Evolutionary conservation across 2,329 filamentous ascomycete species (phyloP).

Genomic region (Penicillium sp.): DNA sequence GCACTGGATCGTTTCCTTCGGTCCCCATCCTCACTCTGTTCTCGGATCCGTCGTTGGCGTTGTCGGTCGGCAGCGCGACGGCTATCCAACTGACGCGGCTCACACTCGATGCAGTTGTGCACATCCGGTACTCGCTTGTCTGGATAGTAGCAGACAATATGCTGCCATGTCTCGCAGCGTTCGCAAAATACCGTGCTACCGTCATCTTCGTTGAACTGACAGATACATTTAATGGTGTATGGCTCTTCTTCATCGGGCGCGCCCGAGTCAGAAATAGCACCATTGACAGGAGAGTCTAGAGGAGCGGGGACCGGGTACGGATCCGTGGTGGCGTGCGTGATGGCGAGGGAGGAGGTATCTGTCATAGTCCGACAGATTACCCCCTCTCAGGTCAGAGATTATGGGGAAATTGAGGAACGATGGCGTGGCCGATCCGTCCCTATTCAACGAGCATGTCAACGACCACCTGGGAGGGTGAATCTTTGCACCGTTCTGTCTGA

Average conservation of each 20-base stretch:
- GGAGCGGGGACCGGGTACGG: constrained; percentile 47
- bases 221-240: constrained; percentile 98
- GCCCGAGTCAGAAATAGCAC: constrained; percentile 43
- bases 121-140: constrained; percentile 69
- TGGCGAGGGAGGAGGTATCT: constrained; percentile 52
- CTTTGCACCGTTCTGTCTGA: constrained; percentile 7
- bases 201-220: constrained; percentile 89
- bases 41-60: constrained; percentile 61
- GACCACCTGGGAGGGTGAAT: constrained; percentile 4
- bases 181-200: constrained; percentile 97
- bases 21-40: constrained; percentile 60
- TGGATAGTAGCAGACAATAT: constrained; percentile 95
- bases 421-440: constrained; percentile 20
- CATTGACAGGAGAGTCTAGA: constrained; percentile 45
- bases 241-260: constrained; percentile 47
- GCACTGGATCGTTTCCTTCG: constrained; percentile 74
- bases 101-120: constrained; percentile 88
- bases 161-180: constrained; percentile 94
- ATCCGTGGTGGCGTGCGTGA: constrained; percentile 50
- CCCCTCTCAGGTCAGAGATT: constrained; percentile 41
- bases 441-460: constrained; percentile 24
- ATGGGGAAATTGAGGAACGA: constrained; percentile 13
- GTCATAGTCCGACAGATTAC: constrained; percentile 55
- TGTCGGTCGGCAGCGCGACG: constrained; percentile 74
- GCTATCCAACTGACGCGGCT: constrained; percentile 71